phyloP scores from a whole-genome alignment of 768 basidiomycete species.

The Leucocoprinus birnbaumii region DNA sequence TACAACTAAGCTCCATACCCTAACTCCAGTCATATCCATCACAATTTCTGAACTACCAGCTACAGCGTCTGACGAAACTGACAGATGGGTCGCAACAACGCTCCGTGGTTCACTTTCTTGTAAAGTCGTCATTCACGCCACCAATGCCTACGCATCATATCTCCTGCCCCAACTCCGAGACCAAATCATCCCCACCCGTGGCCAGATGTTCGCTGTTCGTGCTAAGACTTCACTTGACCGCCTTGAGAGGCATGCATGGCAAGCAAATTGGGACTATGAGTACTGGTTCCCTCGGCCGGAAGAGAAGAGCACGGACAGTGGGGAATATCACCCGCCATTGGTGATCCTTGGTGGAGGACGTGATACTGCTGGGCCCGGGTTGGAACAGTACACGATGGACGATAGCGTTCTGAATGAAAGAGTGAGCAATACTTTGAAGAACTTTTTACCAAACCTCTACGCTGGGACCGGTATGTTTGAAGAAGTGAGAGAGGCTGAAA shows the following conservation, averaged over 20 bases:
- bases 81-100: conserved; percentile 33
- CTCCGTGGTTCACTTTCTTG: conserved; percentile 63
- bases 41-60: conserved; percentile 10
- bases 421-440: conserved; percentile 49
- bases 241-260: conserved; percentile 46
- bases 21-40: conserved; percentile 63
- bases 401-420: conserved; percentile 50
- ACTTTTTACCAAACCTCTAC: conserved; percentile 59
- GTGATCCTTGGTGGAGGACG: conserved; percentile 76
- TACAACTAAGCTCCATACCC: conserved; percentile 62
- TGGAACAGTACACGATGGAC: conserved; percentile 53
- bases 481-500: conserved; percentile 50
- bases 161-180: conserved; percentile 50
- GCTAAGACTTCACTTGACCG: conserved; percentile 31
- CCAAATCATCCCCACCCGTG: conserved; percentile 69
- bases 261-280: conserved; percentile 51
- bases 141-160: conserved; percentile 79
- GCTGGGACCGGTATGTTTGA: conserved; percentile 43
- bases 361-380: conserved; percentile 34
- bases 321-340: conserved; percentile 40
- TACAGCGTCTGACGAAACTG: neutral
- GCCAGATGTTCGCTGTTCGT: conserved; percentile 54
- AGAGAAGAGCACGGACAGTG: conserved; percentile 13
- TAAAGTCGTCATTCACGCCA: conserved; percentile 76
- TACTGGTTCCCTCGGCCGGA: conserved; percentile 82